Evolutionary conservation across 345 rosid species (phyloP).

Genomic region (Boechera stricta): DNA sequence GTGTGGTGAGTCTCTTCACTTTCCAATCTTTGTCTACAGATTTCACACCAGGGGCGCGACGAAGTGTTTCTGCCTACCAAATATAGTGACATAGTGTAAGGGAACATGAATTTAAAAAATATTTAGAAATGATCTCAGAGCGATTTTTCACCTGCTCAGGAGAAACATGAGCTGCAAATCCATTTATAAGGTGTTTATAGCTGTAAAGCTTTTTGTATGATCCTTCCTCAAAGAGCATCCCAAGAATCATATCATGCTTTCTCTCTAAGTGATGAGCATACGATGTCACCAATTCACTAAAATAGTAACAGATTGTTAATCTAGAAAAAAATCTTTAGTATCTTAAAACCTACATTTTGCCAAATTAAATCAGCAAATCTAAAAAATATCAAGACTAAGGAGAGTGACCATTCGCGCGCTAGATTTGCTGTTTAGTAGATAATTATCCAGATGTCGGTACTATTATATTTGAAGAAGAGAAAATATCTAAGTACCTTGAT

Average conservation of each 20-base stretch:
- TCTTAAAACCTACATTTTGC: too few species aligned
- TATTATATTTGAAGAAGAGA: slow-evolving; percentile 11
- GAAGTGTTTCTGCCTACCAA: slow-evolving; percentile 91
- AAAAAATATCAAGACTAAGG: too few species aligned
- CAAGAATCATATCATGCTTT: slow-evolving; percentile 94
- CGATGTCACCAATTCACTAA: slow-evolving; percentile 76
- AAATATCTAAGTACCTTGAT: slow-evolving; percentile 56
- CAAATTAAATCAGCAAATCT: too few species aligned
- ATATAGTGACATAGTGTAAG: slow-evolving; percentile 53
- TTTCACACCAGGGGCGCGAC: slow-evolving; percentile 77
- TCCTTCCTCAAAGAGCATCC: slow-evolving; percentile 76
- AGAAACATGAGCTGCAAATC: slow-evolving; percentile 85
- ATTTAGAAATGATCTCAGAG: slow-evolving; percentile 8
- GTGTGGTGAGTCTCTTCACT: slow-evolving; percentile 94
- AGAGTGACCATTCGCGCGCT: too few species aligned
- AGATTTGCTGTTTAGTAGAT: too few species aligned
- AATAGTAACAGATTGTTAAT: slow-evolving; percentile 28
- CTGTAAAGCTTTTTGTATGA: slow-evolving; percentile 91
- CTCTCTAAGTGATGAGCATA: slow-evolving; percentile 90
- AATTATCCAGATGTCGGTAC: background rate
- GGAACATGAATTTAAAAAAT: slow-evolving; percentile 30
- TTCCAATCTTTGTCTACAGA: slow-evolving; percentile 97
- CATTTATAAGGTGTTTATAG: slow-evolving; percentile 95
- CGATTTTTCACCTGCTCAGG: slow-evolving; percentile 77
- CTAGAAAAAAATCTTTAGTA: background rate